A percentile compares a stretch with the other conserved stretches of the same genome.
Evolutionary conservation across 345 rosid species (phyloP).

Genomic region (Nasturtium officinale): DNA sequence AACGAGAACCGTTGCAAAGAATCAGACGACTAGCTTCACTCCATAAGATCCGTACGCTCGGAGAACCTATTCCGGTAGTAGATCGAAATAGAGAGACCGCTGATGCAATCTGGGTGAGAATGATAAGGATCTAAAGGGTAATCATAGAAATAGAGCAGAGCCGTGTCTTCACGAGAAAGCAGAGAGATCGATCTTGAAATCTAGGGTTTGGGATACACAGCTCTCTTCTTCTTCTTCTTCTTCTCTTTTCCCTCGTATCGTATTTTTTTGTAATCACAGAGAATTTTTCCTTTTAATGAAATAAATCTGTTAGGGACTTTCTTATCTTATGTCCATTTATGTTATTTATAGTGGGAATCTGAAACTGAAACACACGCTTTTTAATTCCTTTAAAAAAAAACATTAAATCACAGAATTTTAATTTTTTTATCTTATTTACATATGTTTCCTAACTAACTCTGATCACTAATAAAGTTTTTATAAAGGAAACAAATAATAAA

Average conservation of each 20-base stretch:
- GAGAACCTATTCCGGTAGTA: constrained; percentile 1
- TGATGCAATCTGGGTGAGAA: constrained; percentile 21
- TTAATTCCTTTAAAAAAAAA: background rate
- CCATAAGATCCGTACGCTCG: constrained; percentile 37
- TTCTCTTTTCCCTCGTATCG: background rate
- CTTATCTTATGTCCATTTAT: background rate
- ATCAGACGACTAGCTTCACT: constrained; percentile 17
- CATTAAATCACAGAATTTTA: background rate
- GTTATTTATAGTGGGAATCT: background rate
- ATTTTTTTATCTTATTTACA: too few species aligned
- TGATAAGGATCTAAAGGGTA: background rate
- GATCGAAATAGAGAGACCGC: background rate
- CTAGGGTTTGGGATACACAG: constrained; percentile 37
- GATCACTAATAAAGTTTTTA: too few species aligned
- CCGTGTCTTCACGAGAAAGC: constrained; percentile 15
- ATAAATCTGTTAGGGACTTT: background rate
- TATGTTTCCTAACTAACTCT: too few species aligned
- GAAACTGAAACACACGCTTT: background rate
- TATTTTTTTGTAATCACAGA: background rate
- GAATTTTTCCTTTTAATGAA: background rate
- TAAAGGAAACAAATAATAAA: too few species aligned
- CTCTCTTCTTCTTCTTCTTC: background rate
- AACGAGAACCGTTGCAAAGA: background rate
- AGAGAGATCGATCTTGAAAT: constrained; percentile 31
- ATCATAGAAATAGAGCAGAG: constrained; percentile 2